A percentile compares a stretch with the other conserved stretches of the same genome.
phyloP scores from a whole-genome alignment of 306 rosid species.

The Urtica urens region DNA sequence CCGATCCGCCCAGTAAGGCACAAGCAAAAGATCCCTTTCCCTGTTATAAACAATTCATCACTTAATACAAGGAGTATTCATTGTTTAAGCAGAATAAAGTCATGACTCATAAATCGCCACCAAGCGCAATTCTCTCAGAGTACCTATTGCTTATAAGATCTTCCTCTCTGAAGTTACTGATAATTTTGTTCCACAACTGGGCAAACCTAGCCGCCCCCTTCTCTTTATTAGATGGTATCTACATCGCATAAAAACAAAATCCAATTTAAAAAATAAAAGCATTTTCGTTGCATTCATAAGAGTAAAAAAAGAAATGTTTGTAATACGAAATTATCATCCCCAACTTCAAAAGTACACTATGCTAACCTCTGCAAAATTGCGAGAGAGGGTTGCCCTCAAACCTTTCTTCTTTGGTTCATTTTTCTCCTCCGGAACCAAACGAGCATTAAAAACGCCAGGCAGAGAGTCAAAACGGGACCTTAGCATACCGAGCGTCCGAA shows the following conservation, averaged over 20 bases:
- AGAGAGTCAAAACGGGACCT: conserved; percentile 79
- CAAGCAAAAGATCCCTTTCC: conserved; percentile 93
- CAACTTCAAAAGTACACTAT: neutral
- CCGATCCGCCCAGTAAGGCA: conserved; percentile 95
- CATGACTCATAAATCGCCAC: no score
- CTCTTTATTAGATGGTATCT: conserved; percentile 67
- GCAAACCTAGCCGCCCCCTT: conserved; percentile 95
- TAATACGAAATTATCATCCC: neutral
- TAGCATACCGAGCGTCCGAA: conserved; percentile 95
- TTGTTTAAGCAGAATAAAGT: neutral
- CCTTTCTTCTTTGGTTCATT: conserved; percentile 83
- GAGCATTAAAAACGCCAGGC: conserved; percentile 80
- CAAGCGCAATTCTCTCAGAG: neutral
- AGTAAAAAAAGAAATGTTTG: neutral
- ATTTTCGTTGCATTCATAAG: neutral
- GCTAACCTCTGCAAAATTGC: conserved; percentile 39
- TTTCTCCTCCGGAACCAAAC: conserved; percentile 71
- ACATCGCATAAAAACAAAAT: conserved; percentile 7
- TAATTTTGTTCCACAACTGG: conserved; percentile 89
- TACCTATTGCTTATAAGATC: conserved; percentile 86
- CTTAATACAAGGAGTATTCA: neutral
- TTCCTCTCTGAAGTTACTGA: conserved; percentile 87
- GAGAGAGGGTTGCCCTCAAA: conserved; percentile 69
- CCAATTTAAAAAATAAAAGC: neutral
- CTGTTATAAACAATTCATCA: conserved; percentile 33